Percentiles rank a stretch among this genome's conserved stretches.
These are phyloP conservation scores for Globisporangium alternatum DNA, from an alignment of 352 stramenopile genomes.

Conservation along the genomic window DNA sequence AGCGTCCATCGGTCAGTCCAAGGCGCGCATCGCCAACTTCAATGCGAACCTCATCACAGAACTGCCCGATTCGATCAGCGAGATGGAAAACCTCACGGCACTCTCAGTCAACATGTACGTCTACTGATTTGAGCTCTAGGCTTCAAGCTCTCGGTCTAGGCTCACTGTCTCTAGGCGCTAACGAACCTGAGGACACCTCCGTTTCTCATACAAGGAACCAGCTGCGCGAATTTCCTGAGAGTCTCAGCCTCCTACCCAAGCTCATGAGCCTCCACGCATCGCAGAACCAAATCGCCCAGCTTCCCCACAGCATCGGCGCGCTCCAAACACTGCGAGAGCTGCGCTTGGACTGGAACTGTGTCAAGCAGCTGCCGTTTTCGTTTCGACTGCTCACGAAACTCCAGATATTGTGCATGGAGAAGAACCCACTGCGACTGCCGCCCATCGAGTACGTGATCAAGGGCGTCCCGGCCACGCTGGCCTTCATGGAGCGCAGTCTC, in stretches of 20 bases:
- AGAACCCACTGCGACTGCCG: conserved; percentile 53
- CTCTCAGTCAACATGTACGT: conserved; percentile 47
- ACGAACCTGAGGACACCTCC: neutral
- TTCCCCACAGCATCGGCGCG: conserved; percentile 51
- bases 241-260: conserved; percentile 27
- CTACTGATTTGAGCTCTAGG: neutral
- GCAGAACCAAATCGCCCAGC: conserved; percentile 36
- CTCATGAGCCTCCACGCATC: conserved; percentile 42
- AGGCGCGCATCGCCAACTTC: conserved; percentile 35
- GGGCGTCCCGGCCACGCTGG: conserved; percentile 43
- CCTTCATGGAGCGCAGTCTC: conserved; percentile 53
- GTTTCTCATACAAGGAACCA: conserved; percentile 29
- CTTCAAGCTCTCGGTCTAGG: no score
- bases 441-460: conserved; percentile 45
- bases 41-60: conserved; percentile 37
- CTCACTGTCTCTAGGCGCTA: no score
- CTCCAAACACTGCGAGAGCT: conserved; percentile 45
- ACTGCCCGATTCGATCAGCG: conserved; percentile 36
- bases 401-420: conserved; percentile 46
- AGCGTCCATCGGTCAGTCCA: conserved; percentile 36
- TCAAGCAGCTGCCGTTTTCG: conserved; percentile 63
- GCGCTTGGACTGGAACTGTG: conserved; percentile 59
- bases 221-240: conserved; percentile 40
- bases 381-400: conserved; percentile 41
- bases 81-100: conserved; percentile 37